Conservation (phyloP, 2,329 filamentous ascomycete species). For the Aspergillus sp. region DNA sequence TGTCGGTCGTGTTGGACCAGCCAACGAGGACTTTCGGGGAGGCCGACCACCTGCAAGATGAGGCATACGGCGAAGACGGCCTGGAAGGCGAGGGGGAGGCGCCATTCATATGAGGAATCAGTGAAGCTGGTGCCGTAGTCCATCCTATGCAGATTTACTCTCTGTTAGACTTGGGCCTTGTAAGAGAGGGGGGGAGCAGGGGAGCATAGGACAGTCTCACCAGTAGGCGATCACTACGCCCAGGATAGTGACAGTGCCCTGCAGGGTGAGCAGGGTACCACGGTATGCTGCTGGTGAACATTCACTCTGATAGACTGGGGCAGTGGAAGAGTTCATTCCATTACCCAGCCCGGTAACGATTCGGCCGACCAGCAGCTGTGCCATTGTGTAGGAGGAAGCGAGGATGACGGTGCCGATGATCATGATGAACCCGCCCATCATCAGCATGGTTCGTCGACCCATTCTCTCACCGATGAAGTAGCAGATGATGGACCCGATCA, state of each 20-base stretch:
- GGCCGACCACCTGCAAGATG: slow-evolving; percentile 26
- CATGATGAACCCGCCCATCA: slow-evolving; percentile 43
- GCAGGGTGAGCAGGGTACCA: slow-evolving; percentile 28
- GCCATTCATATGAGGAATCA: slow-evolving; percentile 35
- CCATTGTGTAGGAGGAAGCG: slow-evolving; percentile 41
- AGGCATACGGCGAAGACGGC: slow-evolving; percentile 29
- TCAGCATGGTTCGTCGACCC: slow-evolving; percentile 47
- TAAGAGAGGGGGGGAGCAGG: too few relatives aligned
- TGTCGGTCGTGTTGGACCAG: slow-evolving; percentile 29
- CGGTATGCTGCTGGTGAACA: slow-evolving; percentile 27
- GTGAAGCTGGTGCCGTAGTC: slow-evolving; percentile 47
- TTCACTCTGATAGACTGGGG: slow-evolving; percentile 36
- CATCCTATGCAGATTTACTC: slow-evolving; percentile 26
- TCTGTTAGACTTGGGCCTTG: background rate
- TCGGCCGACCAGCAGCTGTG: slow-evolving; percentile 51
- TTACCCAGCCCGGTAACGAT: slow-evolving; percentile 49
- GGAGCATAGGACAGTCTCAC: slow-evolving; percentile 11
- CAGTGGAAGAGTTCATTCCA: slow-evolving; percentile 29
- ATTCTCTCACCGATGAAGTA: slow-evolving; percentile 46
- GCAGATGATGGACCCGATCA: slow-evolving; percentile 33
- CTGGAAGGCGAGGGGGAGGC: slow-evolving; percentile 35
- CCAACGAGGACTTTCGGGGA: slow-evolving; percentile 37
- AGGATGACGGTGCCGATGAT: slow-evolving; percentile 36
- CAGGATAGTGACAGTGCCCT: slow-evolving; percentile 30
- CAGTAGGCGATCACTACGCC: slow-evolving; percentile 27